Evolutionary conservation across 108 stramenopile species (phyloP).

Genomic region (Cylindrotheca closterium): DNA sequence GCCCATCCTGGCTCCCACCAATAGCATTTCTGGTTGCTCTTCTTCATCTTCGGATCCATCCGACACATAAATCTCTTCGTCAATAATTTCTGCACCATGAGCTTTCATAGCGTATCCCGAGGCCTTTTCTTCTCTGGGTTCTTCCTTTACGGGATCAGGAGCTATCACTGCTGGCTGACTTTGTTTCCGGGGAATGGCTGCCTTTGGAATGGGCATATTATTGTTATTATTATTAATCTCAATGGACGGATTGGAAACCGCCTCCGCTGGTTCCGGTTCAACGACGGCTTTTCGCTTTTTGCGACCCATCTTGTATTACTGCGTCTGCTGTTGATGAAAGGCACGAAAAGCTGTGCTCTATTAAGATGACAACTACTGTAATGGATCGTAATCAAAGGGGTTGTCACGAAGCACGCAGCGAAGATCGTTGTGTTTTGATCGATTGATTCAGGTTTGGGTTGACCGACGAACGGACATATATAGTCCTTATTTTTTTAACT

Average conservation of each 20-base stretch:
- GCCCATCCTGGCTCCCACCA: conserved; percentile 76
- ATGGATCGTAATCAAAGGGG: no score
- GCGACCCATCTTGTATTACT: conserved; percentile 37
- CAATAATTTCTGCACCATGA: conserved; percentile 73
- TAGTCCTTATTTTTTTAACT: no score
- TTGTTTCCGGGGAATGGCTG: conserved; percentile 8
- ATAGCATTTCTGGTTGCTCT: conserved; percentile 43
- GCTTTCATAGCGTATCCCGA: conserved; percentile 68
- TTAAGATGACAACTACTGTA: no score
- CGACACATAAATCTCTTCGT: conserved; percentile 78
- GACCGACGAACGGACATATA: no score
- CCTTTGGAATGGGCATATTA: background rate
- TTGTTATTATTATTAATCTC: background rate
- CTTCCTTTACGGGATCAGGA: background rate
- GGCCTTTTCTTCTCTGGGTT: conserved; percentile 4
- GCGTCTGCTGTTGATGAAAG: no score
- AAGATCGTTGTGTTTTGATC: no score
- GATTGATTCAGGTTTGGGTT: no score
- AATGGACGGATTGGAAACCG: background rate
- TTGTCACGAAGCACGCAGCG: no score
- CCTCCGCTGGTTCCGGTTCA: background rate
- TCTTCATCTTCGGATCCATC: conserved; percentile 55
- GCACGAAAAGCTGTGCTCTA: no score
- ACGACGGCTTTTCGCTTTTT: conserved; percentile 40
- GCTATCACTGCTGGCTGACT: conserved; percentile 3